Evolutionary conservation across 441 rosid species (phyloP).

Genomic region (Pelargonium cotyledonis): DNA sequence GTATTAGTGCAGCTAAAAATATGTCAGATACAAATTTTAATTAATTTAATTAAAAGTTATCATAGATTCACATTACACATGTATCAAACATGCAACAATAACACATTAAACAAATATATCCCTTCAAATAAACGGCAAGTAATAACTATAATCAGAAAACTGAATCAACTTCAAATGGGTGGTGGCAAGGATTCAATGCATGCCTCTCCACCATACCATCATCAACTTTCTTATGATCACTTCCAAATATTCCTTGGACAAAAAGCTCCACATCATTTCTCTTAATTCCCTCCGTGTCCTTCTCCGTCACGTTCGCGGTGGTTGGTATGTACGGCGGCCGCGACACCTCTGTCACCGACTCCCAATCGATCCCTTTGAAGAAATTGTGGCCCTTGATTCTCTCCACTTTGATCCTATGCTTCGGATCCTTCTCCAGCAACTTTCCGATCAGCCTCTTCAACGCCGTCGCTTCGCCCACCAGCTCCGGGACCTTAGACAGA

Average conservation of each 20-base stretch:
- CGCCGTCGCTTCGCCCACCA: slow-evolving; percentile 61
- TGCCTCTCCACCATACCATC: not conserved
- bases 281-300: slow-evolving; percentile 18
- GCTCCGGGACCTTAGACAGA: slow-evolving; percentile 38
- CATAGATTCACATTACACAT: too few relatives aligned
- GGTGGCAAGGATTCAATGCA: not conserved
- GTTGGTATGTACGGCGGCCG: slow-evolving; percentile 72
- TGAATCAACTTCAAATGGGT: not conserved
- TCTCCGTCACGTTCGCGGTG: slow-evolving; percentile 10
- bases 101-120: too few relatives aligned
- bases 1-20: too few relatives aligned
- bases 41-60: too few relatives aligned
- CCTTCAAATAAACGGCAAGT: too few relatives aligned
- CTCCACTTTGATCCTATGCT: slow-evolving; percentile 42
- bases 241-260: slow-evolving; percentile 42
- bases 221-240: slow-evolving; percentile 8
- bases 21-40: too few relatives aligned
- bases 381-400: slow-evolving; percentile 57
- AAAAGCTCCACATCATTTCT: slow-evolving; percentile 54
- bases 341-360: slow-evolving; percentile 26
- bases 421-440: slow-evolving; percentile 53
- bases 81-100: too few relatives aligned
- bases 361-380: slow-evolving; percentile 55
- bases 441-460: slow-evolving; percentile 50
- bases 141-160: not conserved